Percentiles rank a stretch among this genome's conserved stretches.
phyloP scores from a whole-genome alignment of 805 yeast genomes.

The Lachancea sp. region DNA sequence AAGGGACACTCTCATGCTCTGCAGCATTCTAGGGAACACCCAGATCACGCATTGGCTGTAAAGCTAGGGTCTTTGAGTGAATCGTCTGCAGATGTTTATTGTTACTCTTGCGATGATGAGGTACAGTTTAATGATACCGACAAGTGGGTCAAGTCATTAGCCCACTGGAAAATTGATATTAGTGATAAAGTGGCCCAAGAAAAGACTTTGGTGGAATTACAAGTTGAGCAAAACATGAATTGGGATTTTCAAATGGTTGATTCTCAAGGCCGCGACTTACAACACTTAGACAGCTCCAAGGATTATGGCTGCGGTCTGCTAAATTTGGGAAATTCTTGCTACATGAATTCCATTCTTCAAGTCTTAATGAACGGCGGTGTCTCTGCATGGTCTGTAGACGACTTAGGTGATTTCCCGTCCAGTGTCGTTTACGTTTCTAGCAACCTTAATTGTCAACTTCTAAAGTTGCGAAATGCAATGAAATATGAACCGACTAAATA shows the following conservation, averaged over 20 bases:
- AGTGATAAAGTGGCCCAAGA: constrained; percentile 60
- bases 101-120: constrained; percentile 87
- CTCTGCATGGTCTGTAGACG: constrained; percentile 33
- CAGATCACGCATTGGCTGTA: constrained; percentile 75
- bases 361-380: constrained; percentile 44
- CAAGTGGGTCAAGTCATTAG: constrained; percentile 33
- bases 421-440: constrained; percentile 47
- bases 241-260: constrained; percentile 88
- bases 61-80: constrained; percentile 83
- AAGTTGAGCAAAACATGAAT: constrained; percentile 83
- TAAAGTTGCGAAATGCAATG: constrained; percentile 76
- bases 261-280: constrained; percentile 56
- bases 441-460: constrained; percentile 67
- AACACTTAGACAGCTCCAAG: constrained; percentile 39
- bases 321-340: constrained; percentile 91
- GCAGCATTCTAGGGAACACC: constrained; percentile 47
- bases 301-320: constrained; percentile 73
- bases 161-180: constrained; percentile 62
- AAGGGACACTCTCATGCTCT: constrained; percentile 94
- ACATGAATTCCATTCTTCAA: constrained; percentile 76
- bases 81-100: constrained; percentile 72
- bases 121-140: constrained; percentile 61
- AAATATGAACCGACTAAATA: constrained; percentile 41
- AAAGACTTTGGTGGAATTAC: constrained; percentile 79
- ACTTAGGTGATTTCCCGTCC: constrained; percentile 37